These are phyloP conservation scores for Piper longum DNA, from an alignment of 164 flowering plant species.

Conservation along the genomic window DNA sequence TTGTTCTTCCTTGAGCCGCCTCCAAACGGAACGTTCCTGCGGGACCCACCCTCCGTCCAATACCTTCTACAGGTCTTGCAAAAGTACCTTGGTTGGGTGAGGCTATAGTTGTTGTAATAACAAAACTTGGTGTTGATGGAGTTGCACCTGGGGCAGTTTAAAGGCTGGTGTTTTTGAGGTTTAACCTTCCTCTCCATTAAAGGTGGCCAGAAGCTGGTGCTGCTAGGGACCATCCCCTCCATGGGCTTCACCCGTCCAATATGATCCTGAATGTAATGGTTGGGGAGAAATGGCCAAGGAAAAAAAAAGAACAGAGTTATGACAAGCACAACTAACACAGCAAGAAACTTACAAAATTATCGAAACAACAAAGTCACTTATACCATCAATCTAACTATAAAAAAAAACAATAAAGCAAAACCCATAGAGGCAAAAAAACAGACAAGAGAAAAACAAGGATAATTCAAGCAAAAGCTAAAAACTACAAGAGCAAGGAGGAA, in stretches of 20 bases:
- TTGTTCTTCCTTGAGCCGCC: conserved; percentile 92
- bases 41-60: conserved; percentile 96
- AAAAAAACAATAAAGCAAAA: neutral
- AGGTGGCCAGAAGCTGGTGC: conserved; percentile 29
- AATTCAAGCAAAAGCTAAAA: conserved; percentile 1
- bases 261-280: conserved; percentile 23
- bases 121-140: conserved; percentile 92
- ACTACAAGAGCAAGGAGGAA: neutral
- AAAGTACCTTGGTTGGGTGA: conserved; percentile 87
- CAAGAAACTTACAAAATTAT: neutral
- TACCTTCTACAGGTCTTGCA: conserved; percentile 94
- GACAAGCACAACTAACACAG: neutral
- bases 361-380: no score
- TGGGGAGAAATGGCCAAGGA: neutral
- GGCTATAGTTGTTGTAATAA: conserved; percentile 95
- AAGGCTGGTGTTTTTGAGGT: conserved; percentile 62
- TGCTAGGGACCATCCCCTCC: conserved; percentile 48
- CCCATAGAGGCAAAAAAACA: neutral
- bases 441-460: conserved; percentile 1
- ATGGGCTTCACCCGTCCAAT: conserved; percentile 67
- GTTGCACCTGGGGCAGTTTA: conserved; percentile 92
- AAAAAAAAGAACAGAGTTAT: conserved; percentile 1
- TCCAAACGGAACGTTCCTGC: conserved; percentile 86
- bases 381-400: no score
- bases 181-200: conserved; percentile 39